Evolutionary conservation across 805 yeast species (phyloP).

Genomic region (Candida parachauliodes): DNA sequence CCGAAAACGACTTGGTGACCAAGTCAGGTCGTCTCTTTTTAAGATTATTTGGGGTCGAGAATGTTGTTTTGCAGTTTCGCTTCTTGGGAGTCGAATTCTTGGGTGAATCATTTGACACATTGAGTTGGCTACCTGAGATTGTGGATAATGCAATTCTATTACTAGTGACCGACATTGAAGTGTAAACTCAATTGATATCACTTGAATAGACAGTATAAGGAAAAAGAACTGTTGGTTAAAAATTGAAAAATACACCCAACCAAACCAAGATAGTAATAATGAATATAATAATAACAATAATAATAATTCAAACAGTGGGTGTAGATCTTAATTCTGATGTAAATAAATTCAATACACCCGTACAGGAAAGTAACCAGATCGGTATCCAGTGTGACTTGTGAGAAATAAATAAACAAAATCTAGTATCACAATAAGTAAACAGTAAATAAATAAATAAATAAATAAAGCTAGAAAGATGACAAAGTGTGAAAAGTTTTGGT

Average conservation of each 20-base stretch:
- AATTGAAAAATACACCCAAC: too few relatives aligned
- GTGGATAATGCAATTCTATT: slow-evolving; percentile 38
- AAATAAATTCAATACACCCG: too few relatives aligned
- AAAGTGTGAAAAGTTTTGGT: background rate
- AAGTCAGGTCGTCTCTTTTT: slow-evolving; percentile 9
- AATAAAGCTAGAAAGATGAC: background rate
- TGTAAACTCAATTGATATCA: too few relatives aligned
- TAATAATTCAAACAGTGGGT: too few relatives aligned
- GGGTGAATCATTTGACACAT: slow-evolving; percentile 10
- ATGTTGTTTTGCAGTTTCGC: background rate
- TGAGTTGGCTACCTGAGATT: slow-evolving; percentile 26
- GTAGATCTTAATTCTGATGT: too few relatives aligned
- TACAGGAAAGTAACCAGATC: too few relatives aligned
- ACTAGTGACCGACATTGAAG: slow-evolving; percentile 15
- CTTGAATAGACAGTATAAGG: too few relatives aligned
- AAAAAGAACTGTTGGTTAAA: too few relatives aligned
- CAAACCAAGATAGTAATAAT: too few relatives aligned
- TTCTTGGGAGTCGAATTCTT: slow-evolving; percentile 3
- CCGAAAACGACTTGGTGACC: slow-evolving; percentile 9
- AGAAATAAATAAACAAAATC: too few relatives aligned
- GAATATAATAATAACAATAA: too few relatives aligned
- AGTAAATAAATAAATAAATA: background rate
- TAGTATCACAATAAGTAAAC: background rate
- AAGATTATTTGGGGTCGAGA: background rate
- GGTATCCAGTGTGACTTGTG: too few relatives aligned